Evolutionary conservation across 2,329 filamentous ascomycete genomes (phyloP).

Genomic region (Fusarium anthophilum): DNA sequence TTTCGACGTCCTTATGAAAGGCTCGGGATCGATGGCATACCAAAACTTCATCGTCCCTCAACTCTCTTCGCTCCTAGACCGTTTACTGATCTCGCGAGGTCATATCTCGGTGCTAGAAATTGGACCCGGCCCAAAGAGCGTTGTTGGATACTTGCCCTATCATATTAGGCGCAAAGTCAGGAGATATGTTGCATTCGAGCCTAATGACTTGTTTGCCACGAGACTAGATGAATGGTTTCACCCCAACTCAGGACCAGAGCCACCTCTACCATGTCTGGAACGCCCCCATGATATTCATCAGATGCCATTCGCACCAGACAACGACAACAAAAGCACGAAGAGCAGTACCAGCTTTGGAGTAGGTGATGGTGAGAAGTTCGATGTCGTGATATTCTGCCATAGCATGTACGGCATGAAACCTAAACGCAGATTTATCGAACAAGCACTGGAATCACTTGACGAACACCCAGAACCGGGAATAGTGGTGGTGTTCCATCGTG

Average conservation of each 20-base stretch:
- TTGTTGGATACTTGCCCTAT: slow-evolving; percentile 60
- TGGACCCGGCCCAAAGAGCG: slow-evolving; percentile 64
- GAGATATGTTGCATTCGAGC: slow-evolving; percentile 65
- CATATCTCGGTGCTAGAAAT: slow-evolving; percentile 68
- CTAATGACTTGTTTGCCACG: slow-evolving; percentile 58
- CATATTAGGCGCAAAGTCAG: slow-evolving; percentile 54
- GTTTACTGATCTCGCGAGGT: neutral
- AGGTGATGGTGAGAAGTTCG: slow-evolving; percentile 52
- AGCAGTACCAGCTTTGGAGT: slow-evolving; percentile 10
- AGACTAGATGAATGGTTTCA: slow-evolving; percentile 55
- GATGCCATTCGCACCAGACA: slow-evolving; percentile 49
- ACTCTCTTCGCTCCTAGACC: neutral
- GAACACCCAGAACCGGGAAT: slow-evolving; percentile 50
- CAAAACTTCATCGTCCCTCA: neutral
- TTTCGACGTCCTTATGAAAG: neutral
- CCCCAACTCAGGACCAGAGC: slow-evolving; percentile 38
- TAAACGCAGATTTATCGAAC: slow-evolving; percentile 56
- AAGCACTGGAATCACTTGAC: slow-evolving; percentile 59
- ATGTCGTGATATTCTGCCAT: slow-evolving; percentile 69
- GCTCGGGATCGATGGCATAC: neutral
- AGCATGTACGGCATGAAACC: slow-evolving; percentile 70
- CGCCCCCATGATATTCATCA: slow-evolving; percentile 50
- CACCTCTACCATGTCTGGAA: slow-evolving; percentile 53
- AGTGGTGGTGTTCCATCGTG: slow-evolving; percentile 65
- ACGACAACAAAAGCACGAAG: slow-evolving; percentile 31